Evolutionary conservation across 371 early-diverging fungal species (phyloP).

Genomic region (Thermomucor indicae-seudaticae): DNA sequence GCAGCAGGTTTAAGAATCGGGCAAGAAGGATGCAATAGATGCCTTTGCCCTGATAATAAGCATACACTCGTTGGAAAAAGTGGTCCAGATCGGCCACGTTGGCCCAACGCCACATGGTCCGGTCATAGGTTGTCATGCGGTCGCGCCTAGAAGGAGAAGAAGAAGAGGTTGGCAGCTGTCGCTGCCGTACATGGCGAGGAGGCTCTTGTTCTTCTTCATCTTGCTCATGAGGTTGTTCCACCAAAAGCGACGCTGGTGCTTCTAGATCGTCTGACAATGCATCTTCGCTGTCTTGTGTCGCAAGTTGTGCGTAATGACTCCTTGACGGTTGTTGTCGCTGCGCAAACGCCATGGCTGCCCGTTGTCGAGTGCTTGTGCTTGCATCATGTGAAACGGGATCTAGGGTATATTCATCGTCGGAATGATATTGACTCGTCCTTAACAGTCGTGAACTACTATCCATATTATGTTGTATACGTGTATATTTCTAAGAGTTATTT

Average conservation of each 20-base stretch:
- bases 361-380: background rate
- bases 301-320: background rate
- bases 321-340: background rate
- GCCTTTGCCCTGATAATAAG: constrained; percentile 82
- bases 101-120: constrained; percentile 83
- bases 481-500: too few species aligned
- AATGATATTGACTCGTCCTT: constrained; percentile 1
- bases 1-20: constrained; percentile 70
- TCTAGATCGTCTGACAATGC: constrained; percentile 36
- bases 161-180: constrained; percentile 3
- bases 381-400: background rate
- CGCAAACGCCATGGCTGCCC: background rate
- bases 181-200: background rate
- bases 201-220: constrained; percentile 1
- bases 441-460: constrained; percentile 5
- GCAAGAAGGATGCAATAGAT: constrained; percentile 70
- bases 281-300: constrained; percentile 4
- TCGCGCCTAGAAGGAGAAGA: constrained; percentile 23
- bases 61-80: constrained; percentile 78
- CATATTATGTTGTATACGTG: background rate
- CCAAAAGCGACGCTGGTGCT: constrained; percentile 61
- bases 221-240: constrained; percentile 39
- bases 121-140: constrained; percentile 50
- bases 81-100: constrained; percentile 78
- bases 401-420: constrained; percentile 12